Evolutionary conservation across 345 rosid genomes (phyloP), one percentile per base, ranked within the genome.

Genomic region (Salix caprea): DNA sequence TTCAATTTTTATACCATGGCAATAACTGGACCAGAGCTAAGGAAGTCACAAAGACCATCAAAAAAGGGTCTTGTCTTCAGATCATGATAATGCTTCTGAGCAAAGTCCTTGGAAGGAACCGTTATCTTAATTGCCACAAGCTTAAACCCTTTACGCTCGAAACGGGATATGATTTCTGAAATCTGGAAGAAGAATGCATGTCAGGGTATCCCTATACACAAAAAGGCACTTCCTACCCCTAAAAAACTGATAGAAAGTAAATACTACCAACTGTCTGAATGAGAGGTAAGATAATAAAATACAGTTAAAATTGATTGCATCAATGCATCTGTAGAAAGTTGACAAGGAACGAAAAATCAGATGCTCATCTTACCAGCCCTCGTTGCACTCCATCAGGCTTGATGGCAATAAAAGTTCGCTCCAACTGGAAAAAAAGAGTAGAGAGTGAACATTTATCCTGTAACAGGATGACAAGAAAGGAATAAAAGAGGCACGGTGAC

Each of bases 321-420:
- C 70, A 72, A 72, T 37, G 21, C 21, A 78, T 10, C 64, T 30
- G 21, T 0, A 23, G 54, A 44, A 67, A 44, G 32, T 65, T 23
- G 30, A 23, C 28, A 24, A 16, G 26, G 65, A 69, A 16, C 14
- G 69, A 23, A 15, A 65, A 48, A 30, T 39, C 16, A 69, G 48
- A 74, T 69, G 73, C 50, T 73, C n/a, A 62, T 65, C 85, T 83
- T 89, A 96, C 99, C 92, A 93, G 91, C 36, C 98, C 97, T 86
- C 99, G 79, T 82, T 96, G 99, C 66, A 96, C 96, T 67, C 99
- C 99, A 79, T 93, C 98, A 32, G 98, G 99, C 89, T 96, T 96
- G 89, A 96, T 96, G 68, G 99, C 99, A 30, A 96, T 96, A 89
- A 96, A 93, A 67, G 98, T 91, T 42, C 94, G 94, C 79, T 96